Base-by-base conservation (phyloP, 352 stramenopile species). In the Pythium guiyangense region DNA sequence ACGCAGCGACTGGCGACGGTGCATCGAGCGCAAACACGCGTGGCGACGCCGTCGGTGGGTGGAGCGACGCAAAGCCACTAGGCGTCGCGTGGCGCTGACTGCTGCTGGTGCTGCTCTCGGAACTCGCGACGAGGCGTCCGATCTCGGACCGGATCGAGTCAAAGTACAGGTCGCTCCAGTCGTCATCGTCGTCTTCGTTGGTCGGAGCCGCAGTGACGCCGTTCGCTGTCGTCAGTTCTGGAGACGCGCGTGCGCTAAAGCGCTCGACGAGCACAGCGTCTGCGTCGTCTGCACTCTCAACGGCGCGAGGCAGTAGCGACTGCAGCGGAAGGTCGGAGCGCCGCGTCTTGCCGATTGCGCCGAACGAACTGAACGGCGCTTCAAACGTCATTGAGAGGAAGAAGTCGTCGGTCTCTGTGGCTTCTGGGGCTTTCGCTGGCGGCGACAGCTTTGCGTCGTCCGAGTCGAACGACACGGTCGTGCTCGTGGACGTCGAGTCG, bases 131-230 rank as follows among this genome's bases (percentile, higher is more conserved):
- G 4, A 66, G 44, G 11, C 49, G 47, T 8, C 60, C 60, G 43
- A 66, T 66, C 43, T 66, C 60, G 29, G 55, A 63, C 26, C 55
- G 54, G 42, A 66, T 63, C 20, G 54, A 66, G 42, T 66, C 60
- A 48, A 66, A 66, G 37, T 62, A 66, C 60, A 62, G 27, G 15
- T 66, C 54, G 43, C 52, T 59, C 59, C 53, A 66, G 40, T 66
- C 59, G 18, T 66, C 54, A 4, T 64, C 52, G 8, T 54, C 47
- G 9, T 37, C 22, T 18, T 66, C 54, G 14, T 59, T 45, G 14
- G 39, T 37, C 8, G 37, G 17, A 25, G n/a, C n/a, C n/a, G n/a
- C n/a, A n/a, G n/a, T n/a, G n/a, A 34, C n/a, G 0, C 35, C 43
- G 9, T 15, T 31, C 4, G 25, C 25, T 18, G 22, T 29, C 15